Conservation (phyloP, 1,284 basidiomycete species). For the Ceratobasidium sp. region DNA sequence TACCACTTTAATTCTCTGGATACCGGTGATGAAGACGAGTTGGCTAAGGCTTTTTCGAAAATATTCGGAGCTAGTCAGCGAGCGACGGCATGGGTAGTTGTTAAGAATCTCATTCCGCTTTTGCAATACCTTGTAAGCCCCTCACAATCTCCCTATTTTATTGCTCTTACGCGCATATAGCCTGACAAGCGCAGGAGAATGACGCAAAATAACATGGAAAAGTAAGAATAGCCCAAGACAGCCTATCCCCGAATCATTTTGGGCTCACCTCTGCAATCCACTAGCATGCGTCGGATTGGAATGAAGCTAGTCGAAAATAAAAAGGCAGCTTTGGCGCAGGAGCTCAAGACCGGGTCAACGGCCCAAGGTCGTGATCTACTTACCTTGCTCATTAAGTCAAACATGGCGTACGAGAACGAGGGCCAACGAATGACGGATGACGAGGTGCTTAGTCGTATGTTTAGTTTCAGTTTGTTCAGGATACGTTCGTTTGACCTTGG, state of each 20-base stretch:
- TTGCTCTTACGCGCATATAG: slow-evolving; percentile 22
- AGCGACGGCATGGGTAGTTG: background rate
- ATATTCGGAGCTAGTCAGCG: slow-evolving; percentile 49
- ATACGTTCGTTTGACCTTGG: background rate
- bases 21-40: slow-evolving; percentile 50
- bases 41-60: slow-evolving; percentile 53
- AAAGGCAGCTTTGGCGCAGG: slow-evolving; percentile 53
- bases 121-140: slow-evolving; percentile 17
- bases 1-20: slow-evolving; percentile 52
- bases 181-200: slow-evolving; percentile 50
- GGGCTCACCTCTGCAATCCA: background rate
- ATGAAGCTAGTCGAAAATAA: slow-evolving; percentile 57
- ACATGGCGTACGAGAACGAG: slow-evolving; percentile 56
- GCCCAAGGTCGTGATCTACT: slow-evolving; percentile 52
- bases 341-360: slow-evolving; percentile 19
- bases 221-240: background rate
- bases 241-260: background rate
- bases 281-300: slow-evolving; percentile 51
- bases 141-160: background rate
- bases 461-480: background rate
- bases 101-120: background rate
- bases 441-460: slow-evolving; percentile 63
- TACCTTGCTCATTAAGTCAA: slow-evolving; percentile 54
- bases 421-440: slow-evolving; percentile 61
- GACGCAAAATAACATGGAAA: slow-evolving; percentile 11